phyloP scores from a whole-genome alignment of 139 green algal species.

The Picocystis salinarum region DNA sequence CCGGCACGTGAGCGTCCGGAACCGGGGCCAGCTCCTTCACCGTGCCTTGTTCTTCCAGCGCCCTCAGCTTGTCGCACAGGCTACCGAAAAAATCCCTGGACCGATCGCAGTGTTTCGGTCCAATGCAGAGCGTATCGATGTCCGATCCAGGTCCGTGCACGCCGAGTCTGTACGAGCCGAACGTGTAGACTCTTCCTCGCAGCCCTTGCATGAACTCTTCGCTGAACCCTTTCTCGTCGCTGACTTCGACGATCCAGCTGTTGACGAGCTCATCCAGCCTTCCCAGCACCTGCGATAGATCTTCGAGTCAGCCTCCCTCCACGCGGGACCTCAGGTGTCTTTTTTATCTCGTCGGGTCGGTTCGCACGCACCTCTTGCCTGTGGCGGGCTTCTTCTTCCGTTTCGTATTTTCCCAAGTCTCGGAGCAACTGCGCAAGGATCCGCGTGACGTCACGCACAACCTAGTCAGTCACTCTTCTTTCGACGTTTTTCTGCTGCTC shows the following conservation, averaged over 20 bases:
- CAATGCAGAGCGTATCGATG: conserved; percentile 90
- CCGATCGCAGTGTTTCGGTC: conserved; percentile 41
- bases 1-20: conserved; percentile 69
- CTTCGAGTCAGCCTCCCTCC: background rate
- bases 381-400: conserved; percentile 17
- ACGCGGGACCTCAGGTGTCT: background rate
- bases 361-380: conserved; percentile 41
- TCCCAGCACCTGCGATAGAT: conserved; percentile 4
- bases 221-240: conserved; percentile 17
- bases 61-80: conserved; percentile 19
- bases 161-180: conserved; percentile 10
- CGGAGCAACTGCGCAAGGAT: conserved; percentile 27
- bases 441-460: no score
- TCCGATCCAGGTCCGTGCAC: conserved; percentile 83
- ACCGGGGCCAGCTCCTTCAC: conserved; percentile 65
- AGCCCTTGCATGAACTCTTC: conserved; percentile 9
- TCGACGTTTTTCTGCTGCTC: no score
- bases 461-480: no score
- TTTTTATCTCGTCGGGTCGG: conserved; percentile 17
- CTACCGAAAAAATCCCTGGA: conserved; percentile 82
- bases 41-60: conserved; percentile 24
- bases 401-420: conserved; percentile 33
- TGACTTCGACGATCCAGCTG: conserved; percentile 38
- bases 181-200: conserved; percentile 7
- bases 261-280: conserved; percentile 32